Evolutionary conservation across 345 rosid genomes (phyloP).

Genomic region (Aquilaria yunnanensis): DNA sequence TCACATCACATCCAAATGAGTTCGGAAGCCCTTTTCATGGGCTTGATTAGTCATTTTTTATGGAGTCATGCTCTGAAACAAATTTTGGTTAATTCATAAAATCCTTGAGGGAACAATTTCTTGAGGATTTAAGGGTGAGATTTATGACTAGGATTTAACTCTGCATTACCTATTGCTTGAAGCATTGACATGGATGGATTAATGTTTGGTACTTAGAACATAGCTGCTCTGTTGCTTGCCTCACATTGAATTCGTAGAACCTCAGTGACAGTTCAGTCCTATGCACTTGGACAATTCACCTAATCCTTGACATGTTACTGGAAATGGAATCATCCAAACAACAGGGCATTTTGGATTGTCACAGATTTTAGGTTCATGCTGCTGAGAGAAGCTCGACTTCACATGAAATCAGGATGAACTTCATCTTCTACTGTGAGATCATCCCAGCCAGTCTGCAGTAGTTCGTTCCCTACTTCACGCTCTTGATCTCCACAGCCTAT

Average conservation of each 20-base stretch:
- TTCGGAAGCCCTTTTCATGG: constrained; percentile 13
- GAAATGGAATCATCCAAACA: too few relatives aligned
- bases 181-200: neutral
- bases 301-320: too few relatives aligned
- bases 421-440: constrained; percentile 58
- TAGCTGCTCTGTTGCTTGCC: too few relatives aligned
- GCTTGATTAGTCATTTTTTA: constrained; percentile 10
- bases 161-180: neutral
- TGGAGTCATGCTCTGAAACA: neutral
- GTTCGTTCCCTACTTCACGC: constrained; percentile 11
- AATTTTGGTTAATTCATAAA: neutral
- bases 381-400: neutral
- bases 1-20: neutral
- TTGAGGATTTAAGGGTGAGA: neutral
- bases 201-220: too few relatives aligned
- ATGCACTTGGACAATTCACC: too few relatives aligned
- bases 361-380: neutral
- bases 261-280: too few relatives aligned
- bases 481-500: constrained; percentile 8
- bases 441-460: constrained; percentile 16
- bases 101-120: constrained; percentile 3
- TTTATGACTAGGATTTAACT: neutral
- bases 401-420: constrained; percentile 61
- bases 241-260: too few relatives aligned
- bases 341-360: too few relatives aligned